Conservation (phyloP, 78 protist species). For the Polysphondylium violaceum region DNA sequence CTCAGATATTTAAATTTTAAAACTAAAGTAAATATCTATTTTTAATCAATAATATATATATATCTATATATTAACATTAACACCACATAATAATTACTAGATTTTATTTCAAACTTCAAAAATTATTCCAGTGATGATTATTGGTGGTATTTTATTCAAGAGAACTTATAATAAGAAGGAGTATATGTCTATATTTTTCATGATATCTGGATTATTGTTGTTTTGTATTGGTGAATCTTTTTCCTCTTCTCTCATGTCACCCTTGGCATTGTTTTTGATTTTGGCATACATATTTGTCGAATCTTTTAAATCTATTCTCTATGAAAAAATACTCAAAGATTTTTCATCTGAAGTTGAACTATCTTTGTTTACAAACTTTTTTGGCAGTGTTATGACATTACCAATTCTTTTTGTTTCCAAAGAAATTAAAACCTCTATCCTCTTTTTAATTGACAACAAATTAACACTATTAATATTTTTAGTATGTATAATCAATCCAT, state of each 20-base stretch:
- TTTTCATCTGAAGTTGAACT: slow-evolving; percentile 50
- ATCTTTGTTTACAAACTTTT: slow-evolving; percentile 56
- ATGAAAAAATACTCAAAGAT: slow-evolving; percentile 64
- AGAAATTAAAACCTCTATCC: slow-evolving; percentile 14
- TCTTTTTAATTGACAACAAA: slow-evolving; percentile 1
- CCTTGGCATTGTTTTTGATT: slow-evolving; percentile 19
- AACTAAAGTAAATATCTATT: slow-evolving; percentile 11
- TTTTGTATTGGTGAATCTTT: slow-evolving; percentile 54
- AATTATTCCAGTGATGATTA: slow-evolving; percentile 58
- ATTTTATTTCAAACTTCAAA: slow-evolving; percentile 59
- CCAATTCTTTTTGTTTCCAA: slow-evolving; percentile 61
- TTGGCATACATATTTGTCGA: slow-evolving; percentile 34
- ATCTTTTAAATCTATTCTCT: slow-evolving; percentile 56
- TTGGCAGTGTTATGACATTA: slow-evolving; percentile 41
- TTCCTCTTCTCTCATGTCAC: slow-evolving; percentile 15
- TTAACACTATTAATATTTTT: background rate
- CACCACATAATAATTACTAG: background rate
- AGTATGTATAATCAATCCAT: background rate
- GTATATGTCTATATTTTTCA: slow-evolving; percentile 28
- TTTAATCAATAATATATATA: background rate
- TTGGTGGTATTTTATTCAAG: slow-evolving; percentile 57
- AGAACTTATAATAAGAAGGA: slow-evolving; percentile 10
- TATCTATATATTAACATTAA: background rate
- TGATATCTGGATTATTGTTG: slow-evolving; percentile 27
- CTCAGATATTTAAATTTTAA: slow-evolving; percentile 50